Percentiles rank a stretch among this genome's conserved stretches.
Evolutionary conservation across 306 rosid species (phyloP).

Genomic region (Begonia masoniana): DNA sequence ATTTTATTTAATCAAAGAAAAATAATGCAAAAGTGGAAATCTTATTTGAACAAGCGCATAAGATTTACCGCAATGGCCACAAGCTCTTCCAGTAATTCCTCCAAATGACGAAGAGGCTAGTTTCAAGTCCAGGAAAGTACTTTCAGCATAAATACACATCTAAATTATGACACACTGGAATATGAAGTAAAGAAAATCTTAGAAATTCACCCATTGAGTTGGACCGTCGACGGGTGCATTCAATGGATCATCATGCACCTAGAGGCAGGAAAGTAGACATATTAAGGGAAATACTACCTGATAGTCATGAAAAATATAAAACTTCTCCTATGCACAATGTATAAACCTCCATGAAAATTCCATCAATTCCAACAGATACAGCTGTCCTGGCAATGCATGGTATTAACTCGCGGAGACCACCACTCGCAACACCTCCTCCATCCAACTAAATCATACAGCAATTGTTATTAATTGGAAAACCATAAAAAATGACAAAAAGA

Average conservation of each 20-base stretch:
- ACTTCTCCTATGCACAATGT: slow-evolving; percentile 1
- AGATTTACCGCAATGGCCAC: slow-evolving; percentile 86
- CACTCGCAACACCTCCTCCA: slow-evolving; percentile 97
- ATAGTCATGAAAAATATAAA: background rate
- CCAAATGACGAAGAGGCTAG: slow-evolving; percentile 88
- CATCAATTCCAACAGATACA: slow-evolving; percentile 94
- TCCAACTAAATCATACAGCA: slow-evolving; percentile 54
- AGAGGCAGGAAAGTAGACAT: slow-evolving; percentile 10
- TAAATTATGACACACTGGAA: slow-evolving; percentile 6
- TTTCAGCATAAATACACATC: slow-evolving; percentile 2
- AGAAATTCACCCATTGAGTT: slow-evolving; percentile 82
- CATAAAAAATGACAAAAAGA: background rate
- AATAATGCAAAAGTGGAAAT: background rate
- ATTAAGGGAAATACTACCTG: background rate
- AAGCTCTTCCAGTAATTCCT: slow-evolving; percentile 87
- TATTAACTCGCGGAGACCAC: slow-evolving; percentile 90
- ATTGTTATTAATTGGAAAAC: slow-evolving; percentile 6
- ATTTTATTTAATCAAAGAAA: background rate
- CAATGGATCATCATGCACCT: slow-evolving; percentile 96
- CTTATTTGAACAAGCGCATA: background rate
- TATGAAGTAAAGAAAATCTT: background rate
- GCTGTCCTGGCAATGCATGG: slow-evolving; percentile 97
- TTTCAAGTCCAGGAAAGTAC: slow-evolving; percentile 6
- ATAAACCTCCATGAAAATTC: slow-evolving; percentile 92
- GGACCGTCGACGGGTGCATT: slow-evolving; percentile 96